Percentiles rank a stretch among this genome's conserved stretches.
Conservation (phyloP, 2,329 filamentous ascomycete genomes). For the Curvularia verruculosa region DNA sequence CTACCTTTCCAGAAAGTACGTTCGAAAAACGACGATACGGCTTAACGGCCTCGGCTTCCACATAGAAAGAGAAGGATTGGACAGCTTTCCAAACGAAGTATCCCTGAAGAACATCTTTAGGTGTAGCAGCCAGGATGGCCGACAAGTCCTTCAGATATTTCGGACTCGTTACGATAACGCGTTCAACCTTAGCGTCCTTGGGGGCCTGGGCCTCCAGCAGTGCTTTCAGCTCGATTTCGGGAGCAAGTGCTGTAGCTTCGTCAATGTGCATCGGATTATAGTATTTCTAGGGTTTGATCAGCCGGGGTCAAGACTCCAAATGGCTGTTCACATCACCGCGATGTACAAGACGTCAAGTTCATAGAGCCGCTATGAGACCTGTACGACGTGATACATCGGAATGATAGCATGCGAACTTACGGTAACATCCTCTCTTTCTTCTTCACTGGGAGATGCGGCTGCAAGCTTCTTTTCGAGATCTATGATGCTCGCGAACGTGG, state of each 20-base stretch:
- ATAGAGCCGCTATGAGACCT: background rate
- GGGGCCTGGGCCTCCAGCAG: conserved; percentile 62
- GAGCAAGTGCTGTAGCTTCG: conserved; percentile 62
- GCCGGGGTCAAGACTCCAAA: background rate
- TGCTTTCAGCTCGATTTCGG: conserved; percentile 61
- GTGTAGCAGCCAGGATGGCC: conserved; percentile 60
- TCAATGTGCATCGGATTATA: conserved; percentile 68
- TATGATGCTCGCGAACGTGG: conserved; percentile 44
- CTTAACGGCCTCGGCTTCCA: conserved; percentile 66
- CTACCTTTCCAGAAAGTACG: conserved; percentile 61
- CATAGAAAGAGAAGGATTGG: conserved; percentile 56
- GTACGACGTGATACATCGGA: background rate
- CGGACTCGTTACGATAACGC: conserved; percentile 65
- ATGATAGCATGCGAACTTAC: conserved; percentile 6
- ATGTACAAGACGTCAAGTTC: background rate
- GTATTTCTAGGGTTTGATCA: conserved; percentile 52
- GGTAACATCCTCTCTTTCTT: conserved; percentile 66
- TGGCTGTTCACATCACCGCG: background rate
- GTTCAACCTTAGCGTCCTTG: conserved; percentile 56
- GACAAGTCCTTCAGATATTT: conserved; percentile 66
- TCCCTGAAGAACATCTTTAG: conserved; percentile 63
- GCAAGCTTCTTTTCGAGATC: conserved; percentile 68
- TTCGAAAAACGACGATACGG: conserved; percentile 67
- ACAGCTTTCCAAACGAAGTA: conserved; percentile 71
- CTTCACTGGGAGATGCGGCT: conserved; percentile 62